These are phyloP conservation scores for Cadophora sp. DNA, from an alignment of 2,329 filamentous ascomycete species.

Conservation along the genomic window DNA sequence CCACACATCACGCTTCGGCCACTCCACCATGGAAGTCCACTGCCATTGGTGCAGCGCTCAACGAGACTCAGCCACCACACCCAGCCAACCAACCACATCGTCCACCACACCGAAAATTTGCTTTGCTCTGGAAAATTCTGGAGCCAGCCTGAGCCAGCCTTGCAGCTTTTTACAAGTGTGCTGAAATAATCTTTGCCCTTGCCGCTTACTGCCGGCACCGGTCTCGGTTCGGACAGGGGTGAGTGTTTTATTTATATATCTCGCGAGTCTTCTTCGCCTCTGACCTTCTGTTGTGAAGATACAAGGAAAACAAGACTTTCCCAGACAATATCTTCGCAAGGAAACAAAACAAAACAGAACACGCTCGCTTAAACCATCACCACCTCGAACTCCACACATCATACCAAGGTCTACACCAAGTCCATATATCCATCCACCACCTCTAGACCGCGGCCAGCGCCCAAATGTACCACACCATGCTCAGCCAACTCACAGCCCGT, in stretches of 20 bases:
- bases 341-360: not conserved
- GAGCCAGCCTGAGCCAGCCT: not conserved
- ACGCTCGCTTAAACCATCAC: not conserved
- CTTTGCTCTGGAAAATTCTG: not conserved
- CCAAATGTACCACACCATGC: conserved; percentile 8
- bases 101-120: not conserved
- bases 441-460: too few relatives aligned
- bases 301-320: not conserved
- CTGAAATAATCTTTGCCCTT: not conserved
- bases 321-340: not conserved
- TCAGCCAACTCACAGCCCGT: not conserved
- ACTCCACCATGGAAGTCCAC: not conserved
- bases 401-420: too few relatives aligned
- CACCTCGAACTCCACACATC: too few relatives aligned
- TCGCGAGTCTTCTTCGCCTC: not conserved
- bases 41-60: not conserved
- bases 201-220: not conserved
- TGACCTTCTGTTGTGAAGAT: not conserved
- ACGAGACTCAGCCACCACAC: not conserved
- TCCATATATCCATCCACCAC: too few relatives aligned
- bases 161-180: too few relatives aligned
- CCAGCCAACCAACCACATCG: not conserved
- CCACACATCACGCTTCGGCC: too few relatives aligned
- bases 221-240: not conserved
- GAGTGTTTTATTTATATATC: not conserved